Conservation (phyloP, 2,329 filamentous ascomycete genomes). For the Penicillium sp. region DNA sequence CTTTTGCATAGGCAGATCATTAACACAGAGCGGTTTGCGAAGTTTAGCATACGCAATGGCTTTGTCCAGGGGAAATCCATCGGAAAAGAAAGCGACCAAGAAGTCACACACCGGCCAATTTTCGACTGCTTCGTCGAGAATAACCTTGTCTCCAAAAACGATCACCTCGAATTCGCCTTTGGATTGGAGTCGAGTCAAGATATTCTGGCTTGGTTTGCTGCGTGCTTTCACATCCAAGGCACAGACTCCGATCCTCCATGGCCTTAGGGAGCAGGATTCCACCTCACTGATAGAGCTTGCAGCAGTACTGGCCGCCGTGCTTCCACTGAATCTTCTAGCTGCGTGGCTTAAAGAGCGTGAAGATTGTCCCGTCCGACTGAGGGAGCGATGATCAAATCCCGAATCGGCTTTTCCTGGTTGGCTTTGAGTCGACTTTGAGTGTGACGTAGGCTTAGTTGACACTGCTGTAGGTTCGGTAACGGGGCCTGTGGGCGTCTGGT, state of each 20-base stretch:
- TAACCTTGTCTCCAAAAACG: constrained; percentile 98
- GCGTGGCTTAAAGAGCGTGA: constrained; percentile 62
- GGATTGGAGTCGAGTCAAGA: constrained; percentile 84
- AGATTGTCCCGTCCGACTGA: constrained; percentile 32
- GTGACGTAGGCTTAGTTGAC: constrained; percentile 8
- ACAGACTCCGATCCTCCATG: constrained; percentile 82
- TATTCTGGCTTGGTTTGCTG: constrained; percentile 95
- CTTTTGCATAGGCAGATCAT: constrained; percentile 96
- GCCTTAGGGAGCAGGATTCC: constrained; percentile 49
- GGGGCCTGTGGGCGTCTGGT: constrained; percentile 5
- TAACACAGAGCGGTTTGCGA: constrained; percentile 94
- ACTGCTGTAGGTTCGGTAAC: background rate
- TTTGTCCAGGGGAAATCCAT: constrained; percentile 94
- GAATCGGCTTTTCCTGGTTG: constrained; percentile 19
- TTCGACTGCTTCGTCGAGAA: constrained; percentile 91
- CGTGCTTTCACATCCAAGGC: constrained; percentile 93
- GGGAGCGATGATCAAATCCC: constrained; percentile 32
- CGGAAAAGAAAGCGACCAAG: constrained; percentile 96
- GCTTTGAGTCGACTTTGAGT: constrained; percentile 12
- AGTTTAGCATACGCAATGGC: constrained; percentile 93
- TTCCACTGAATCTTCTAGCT: constrained; percentile 75
- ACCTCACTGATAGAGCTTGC: constrained; percentile 69
- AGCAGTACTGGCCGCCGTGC: constrained; percentile 74
- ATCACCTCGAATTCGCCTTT: constrained; percentile 94
- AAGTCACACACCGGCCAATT: constrained; percentile 98